These are phyloP conservation scores for Lasiosphaeria miniovina DNA, from an alignment of 495 filamentous ascomycete genomes.

Conservation along the genomic window DNA sequence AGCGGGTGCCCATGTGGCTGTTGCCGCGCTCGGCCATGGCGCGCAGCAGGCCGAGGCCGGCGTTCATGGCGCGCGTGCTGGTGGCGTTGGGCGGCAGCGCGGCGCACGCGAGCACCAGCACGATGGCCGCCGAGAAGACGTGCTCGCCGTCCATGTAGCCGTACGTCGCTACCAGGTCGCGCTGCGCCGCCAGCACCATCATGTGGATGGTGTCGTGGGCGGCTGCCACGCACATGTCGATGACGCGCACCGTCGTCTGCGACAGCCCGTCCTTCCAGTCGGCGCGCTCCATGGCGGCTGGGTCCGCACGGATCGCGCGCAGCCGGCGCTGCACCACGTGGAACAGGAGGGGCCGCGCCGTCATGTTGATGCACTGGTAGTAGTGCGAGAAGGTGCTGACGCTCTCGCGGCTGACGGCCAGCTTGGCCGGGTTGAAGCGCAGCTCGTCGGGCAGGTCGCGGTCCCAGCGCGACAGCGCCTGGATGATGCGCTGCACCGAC, in stretches of 20 bases:
- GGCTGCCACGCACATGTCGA: slow-evolving; percentile 47
- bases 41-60: slow-evolving; percentile 39
- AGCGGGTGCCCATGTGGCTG: slow-evolving; percentile 41
- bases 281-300: slow-evolving; percentile 15
- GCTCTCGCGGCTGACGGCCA: slow-evolving; percentile 42
- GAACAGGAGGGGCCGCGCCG: slow-evolving; percentile 46
- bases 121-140: slow-evolving; percentile 46
- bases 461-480: slow-evolving; percentile 43
- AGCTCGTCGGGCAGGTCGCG: slow-evolving; percentile 40
- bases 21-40: slow-evolving; percentile 50
- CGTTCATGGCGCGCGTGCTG: slow-evolving; percentile 42
- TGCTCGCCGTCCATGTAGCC: slow-evolving; percentile 52
- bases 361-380: slow-evolving; percentile 53
- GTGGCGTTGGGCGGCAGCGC: slow-evolving; percentile 42
- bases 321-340: slow-evolving; percentile 48
- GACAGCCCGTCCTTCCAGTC: slow-evolving; percentile 45
- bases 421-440: slow-evolving; percentile 42
- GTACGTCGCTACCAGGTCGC: slow-evolving; percentile 50
- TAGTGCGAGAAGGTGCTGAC: slow-evolving; percentile 49
- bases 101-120: slow-evolving; percentile 50
- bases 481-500: slow-evolving; percentile 46
- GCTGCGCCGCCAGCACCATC: slow-evolving; percentile 44
- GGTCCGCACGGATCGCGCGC: slow-evolving; percentile 18
- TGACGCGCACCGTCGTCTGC: slow-evolving; percentile 42
- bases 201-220: slow-evolving; percentile 47